Base-by-base conservation (phyloP, 306 rosid genomes). In the Chamaecrista fasciculata region DNA sequence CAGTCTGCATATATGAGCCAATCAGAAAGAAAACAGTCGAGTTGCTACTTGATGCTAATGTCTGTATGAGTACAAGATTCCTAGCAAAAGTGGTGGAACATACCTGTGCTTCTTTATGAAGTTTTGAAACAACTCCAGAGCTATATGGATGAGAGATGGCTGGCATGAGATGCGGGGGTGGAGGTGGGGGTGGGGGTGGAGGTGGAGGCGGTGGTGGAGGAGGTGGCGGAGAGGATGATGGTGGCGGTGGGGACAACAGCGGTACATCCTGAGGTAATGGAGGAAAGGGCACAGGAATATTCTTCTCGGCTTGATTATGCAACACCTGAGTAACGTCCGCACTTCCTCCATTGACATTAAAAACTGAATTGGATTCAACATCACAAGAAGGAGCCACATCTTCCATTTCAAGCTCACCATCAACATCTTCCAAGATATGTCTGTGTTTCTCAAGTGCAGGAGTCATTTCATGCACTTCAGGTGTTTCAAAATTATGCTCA, bases 321-420 rank as follows among this genome's bases (percentile, higher is more conserved):
- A 66, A 53, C 39, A 63, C 47, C 69, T 79, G 75, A 4, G 58
- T 11, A 7, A 63, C 79, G 73, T 31, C 63, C 25, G 0, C 4
- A n/a, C 60, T 60, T 65, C 63, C 86, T 71, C 71, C 79, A 18
- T 48, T 67, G 61, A 69, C 73, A 85, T 75, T 69, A 70, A 81
- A 76, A 74, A 79, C 67, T 4, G 86, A 81, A 72, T 69, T 79
- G 73, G 80, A 55, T 80, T 85, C 87, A 52, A 76, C 81, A 67
- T 89, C 95, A 75, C 87, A 82, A 69, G 90, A 78, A 25, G 99
- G 99, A 40, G 99, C 93, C 53, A 87, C 96, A 48, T 95, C 99
- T 84, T 95, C 99, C 99, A 95, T 95, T 82, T 95, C 99, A 71
- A 95, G 96, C 76, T 95, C 99, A 5, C 97, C 99, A 61, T 91